Percentiles rank a stretch among this genome's conserved stretches.
phyloP scores from a whole-genome alignment of 2,329 filamentous ascomycete species.

The Cephalotrichum gorgonifer region DNA sequence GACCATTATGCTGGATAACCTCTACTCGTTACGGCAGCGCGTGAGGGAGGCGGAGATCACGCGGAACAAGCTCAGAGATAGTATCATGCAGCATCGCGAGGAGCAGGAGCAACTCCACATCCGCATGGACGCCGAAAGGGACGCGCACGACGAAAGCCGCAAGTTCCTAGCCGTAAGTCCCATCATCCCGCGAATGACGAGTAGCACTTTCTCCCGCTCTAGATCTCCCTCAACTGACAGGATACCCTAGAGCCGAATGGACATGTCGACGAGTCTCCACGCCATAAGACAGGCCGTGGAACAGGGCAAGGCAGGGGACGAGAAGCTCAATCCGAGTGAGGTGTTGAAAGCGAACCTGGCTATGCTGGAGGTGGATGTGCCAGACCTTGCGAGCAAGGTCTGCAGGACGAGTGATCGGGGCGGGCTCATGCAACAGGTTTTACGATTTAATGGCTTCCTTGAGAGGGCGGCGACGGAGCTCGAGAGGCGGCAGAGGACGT shows the following conservation, averaged over 20 bases:
- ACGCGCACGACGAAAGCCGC: constrained; percentile 45
- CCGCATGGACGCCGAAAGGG: constrained; percentile 52
- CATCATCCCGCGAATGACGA: not conserved
- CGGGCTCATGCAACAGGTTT: constrained; percentile 44
- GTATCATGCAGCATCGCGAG: constrained; percentile 46
- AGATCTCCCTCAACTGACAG: not conserved
- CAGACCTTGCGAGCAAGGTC: constrained; percentile 42
- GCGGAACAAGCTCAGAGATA: constrained; percentile 45
- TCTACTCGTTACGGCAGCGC: constrained; percentile 46
- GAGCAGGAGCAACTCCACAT: constrained; percentile 53
- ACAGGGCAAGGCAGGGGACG: constrained; percentile 36
- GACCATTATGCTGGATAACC: constrained; percentile 50
- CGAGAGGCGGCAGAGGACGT: constrained; percentile 24
- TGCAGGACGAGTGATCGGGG: constrained; percentile 37
- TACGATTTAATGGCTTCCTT: constrained; percentile 52
- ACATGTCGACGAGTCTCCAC: constrained; percentile 48
- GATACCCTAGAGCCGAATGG: constrained; percentile 29
- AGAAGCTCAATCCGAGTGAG: constrained; percentile 15
- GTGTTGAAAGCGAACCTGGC: constrained; percentile 41
- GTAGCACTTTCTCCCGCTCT: not conserved
- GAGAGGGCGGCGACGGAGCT: constrained; percentile 49
- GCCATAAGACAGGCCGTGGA: constrained; percentile 50
- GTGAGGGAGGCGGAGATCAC: constrained; percentile 46
- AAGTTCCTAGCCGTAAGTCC: constrained; percentile 13
- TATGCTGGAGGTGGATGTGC: constrained; percentile 47